A percentile compares a stretch with the other conserved stretches of the same genome.
Evolutionary conservation across 2,329 filamentous ascomycete species (phyloP).

Genomic region (Penicillium expansum): DNA sequence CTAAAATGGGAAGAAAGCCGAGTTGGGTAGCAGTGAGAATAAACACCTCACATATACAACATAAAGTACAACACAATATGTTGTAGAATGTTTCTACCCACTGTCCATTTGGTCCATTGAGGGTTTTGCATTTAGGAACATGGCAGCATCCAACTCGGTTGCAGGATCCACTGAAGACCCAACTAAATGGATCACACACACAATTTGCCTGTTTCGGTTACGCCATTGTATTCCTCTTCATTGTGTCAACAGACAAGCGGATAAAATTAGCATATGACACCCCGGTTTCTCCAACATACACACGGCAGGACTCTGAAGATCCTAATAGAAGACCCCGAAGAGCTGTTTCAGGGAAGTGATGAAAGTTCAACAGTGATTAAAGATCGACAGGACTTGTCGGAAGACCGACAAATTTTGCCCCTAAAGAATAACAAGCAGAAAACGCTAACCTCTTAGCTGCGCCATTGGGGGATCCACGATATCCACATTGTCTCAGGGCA

Average conservation of each 20-base stretch:
- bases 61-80: no score
- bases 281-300: neutral
- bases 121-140: neutral
- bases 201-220: neutral
- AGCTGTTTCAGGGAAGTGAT: neutral
- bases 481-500: conserved; percentile 8
- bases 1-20: neutral
- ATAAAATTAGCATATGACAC: neutral
- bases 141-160: neutral
- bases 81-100: neutral
- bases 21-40: neutral
- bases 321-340: neutral
- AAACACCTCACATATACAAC: neutral
- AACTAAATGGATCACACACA: neutral
- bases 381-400: conserved; percentile 2
- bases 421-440: neutral
- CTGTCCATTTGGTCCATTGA: neutral
- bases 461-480: neutral
- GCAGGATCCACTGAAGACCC: neutral
- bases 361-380: neutral
- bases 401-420: neutral
- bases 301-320: neutral
- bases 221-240: neutral
- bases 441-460: neutral
- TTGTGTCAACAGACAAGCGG: neutral